Conservation (phyloP, 352 stramenopile genomes). For the Thraustochytrium striatum region DNA sequence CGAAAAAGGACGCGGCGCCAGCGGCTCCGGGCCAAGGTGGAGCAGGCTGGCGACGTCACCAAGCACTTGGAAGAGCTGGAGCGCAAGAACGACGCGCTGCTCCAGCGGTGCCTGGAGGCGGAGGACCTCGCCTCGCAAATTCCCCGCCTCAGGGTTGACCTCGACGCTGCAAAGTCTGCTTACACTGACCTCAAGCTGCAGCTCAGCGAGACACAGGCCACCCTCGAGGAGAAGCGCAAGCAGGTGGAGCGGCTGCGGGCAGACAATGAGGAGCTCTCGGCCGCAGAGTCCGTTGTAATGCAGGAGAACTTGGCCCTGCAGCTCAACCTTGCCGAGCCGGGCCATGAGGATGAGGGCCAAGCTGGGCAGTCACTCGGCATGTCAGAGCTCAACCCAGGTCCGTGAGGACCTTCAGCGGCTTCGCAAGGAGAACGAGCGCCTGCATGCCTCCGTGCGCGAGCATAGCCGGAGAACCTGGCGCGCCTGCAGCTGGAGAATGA, state of each 20-base stretch:
- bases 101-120: neutral
- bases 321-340: neutral
- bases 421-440: neutral
- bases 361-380: neutral
- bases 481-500: too few species aligned
- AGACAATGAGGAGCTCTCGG: neutral
- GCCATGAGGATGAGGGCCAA: neutral
- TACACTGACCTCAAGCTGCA: neutral
- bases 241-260: neutral
- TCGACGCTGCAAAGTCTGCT: neutral
- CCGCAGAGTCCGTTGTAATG: neutral
- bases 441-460: neutral
- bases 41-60: neutral
- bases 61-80: constrained; percentile 13
- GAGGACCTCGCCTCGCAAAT: neutral
- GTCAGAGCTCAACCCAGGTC: constrained; percentile 35
- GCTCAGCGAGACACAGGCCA: neutral
- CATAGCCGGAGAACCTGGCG: too few species aligned
- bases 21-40: neutral
- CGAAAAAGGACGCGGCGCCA: constrained; percentile 21
- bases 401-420: neutral
- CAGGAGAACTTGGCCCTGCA: constrained; percentile 5
- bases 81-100: neutral
- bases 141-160: neutral
- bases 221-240: neutral